A percentile compares a stretch with the other conserved stretches of the same genome.
phyloP scores from a whole-genome alignment of 257 asterid species.

The Scutellaria galericulata region DNA sequence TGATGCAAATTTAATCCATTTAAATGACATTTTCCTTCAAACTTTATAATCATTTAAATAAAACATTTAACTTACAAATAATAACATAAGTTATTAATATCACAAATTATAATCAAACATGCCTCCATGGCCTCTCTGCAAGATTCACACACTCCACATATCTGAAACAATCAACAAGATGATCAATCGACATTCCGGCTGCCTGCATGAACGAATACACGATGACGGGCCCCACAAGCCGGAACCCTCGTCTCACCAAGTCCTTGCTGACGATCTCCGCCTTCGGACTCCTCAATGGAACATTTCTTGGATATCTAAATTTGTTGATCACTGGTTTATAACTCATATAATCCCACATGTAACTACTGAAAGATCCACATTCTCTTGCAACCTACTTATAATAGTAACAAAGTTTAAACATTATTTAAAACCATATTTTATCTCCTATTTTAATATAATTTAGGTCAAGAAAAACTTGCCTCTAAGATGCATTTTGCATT shows the following conservation, averaged over 20 bases:
- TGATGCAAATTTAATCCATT: background rate
- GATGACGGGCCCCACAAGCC: constrained; percentile 90
- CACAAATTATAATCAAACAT: constrained; percentile 47
- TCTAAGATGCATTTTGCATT: constrained; percentile 82
- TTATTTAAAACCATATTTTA: background rate
- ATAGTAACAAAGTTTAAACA: background rate
- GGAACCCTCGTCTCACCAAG: constrained; percentile 74
- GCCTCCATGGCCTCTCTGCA: constrained; percentile 97
- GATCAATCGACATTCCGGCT: constrained; percentile 84
- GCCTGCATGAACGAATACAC: constrained; percentile 96
- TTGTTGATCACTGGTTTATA: constrained; percentile 79
- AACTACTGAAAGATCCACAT: constrained; percentile 82
- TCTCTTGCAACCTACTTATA: constrained; percentile 61
- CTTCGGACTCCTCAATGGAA: constrained; percentile 83
- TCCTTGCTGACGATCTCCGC: constrained; percentile 92
- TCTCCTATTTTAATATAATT: too few species aligned
- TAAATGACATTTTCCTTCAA: background rate
- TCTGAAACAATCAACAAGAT: constrained; percentile 85
- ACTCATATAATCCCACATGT: constrained; percentile 79
- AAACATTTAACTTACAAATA: constrained; percentile 24
- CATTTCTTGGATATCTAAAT: constrained; percentile 71
- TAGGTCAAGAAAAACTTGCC: constrained; percentile 46
- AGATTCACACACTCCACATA: constrained; percentile 72
- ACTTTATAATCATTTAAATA: background rate
- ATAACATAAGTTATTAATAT: background rate